phyloP scores from a whole-genome alignment of 371 early-diverging fungal genomes.

The Mucor sp. region DNA sequence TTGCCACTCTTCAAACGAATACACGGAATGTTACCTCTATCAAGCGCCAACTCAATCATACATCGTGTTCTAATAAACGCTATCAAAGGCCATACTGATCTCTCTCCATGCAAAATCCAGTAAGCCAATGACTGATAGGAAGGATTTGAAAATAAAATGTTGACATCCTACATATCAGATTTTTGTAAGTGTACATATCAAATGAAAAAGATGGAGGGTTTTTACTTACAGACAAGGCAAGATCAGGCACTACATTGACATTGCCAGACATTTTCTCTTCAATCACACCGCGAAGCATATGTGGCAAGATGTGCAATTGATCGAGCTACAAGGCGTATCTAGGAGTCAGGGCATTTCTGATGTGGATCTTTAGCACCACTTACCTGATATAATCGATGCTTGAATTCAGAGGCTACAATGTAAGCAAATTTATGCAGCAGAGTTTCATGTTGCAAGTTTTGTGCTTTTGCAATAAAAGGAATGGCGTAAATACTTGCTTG shows the following conservation, averaged over 20 bases:
- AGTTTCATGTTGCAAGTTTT: conserved; percentile 51
- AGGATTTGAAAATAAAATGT: conserved; percentile 77
- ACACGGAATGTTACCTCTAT: conserved; percentile 39
- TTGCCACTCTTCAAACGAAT: no score
- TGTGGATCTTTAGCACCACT: neutral
- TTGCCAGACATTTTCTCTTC: conserved; percentile 70
- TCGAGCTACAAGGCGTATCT: conserved; percentile 40
- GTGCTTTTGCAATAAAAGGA: conserved; percentile 62
- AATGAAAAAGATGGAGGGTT: no score
- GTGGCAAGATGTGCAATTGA: conserved; percentile 62
- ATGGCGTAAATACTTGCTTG: conserved; percentile 70
- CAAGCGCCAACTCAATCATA: conserved; percentile 76
- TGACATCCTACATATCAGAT: conserved; percentile 56
- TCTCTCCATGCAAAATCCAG: conserved; percentile 83
- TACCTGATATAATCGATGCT: conserved; percentile 66
- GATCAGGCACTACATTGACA: conserved; percentile 64
- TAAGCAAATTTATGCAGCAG: conserved; percentile 43
- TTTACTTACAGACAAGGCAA: conserved; percentile 45
- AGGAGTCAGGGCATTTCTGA: neutral
- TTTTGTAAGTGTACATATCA: neutral
- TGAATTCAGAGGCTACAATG: conserved; percentile 61
- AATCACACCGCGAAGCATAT: conserved; percentile 55
- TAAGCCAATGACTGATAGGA: conserved; percentile 69
- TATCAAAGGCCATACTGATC: conserved; percentile 83
- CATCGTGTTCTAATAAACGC: conserved; percentile 74